Base-by-base conservation (phyloP, 495 filamentous ascomycete species). In the Mytilinidion resinicola region DNA sequence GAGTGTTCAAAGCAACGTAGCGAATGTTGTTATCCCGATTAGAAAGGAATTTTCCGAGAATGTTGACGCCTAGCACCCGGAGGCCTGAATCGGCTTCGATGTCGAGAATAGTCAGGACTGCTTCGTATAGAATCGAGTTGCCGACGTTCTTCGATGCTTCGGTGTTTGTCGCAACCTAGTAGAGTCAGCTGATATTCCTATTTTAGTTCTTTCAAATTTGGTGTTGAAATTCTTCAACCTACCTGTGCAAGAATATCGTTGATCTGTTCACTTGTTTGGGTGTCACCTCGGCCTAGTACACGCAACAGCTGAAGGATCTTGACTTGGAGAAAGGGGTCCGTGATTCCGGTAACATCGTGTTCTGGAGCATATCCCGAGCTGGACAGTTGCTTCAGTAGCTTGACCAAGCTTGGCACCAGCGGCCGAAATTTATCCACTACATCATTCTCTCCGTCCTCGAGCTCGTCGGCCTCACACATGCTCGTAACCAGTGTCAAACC, bases 11-110 rank as follows among this genome's bases (percentile, higher is more conserved):
- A 21, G 93, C 93, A 48, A 98, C 93, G 69, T 98, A 98, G 66
- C 93, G 89, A 69, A 98, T 97, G 67, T 98, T 98, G 77, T 98
- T 98, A 74, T 98, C 93, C 70, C 91, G 88, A 73, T 98, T 98
- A 7, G 90, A 84, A 54, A 98, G 75, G 77, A 98, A 98, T 70
- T 97, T 98, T 68, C 93, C 93, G 9, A 98, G 82, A 54, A 98
- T 98, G 67, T 98, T 98, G 62, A 98, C 92, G 68, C 93, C 93
- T 44, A 98, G 78, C 9, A 97, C 95, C 38, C 95, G 78, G 57
- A 97, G 73, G 9, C 95, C 91, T 9, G 92, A 92, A 70, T 98
- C 93, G 7, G 93, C 95, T 71, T 98, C 92, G 60, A 98, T 97
- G 63, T 98, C 93, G 36, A 98, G 83, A 60, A 98, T 98, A 0